Base-by-base conservation (phyloP, 176 grass and related monocot genomes). In the Oryza meridionalis region DNA sequence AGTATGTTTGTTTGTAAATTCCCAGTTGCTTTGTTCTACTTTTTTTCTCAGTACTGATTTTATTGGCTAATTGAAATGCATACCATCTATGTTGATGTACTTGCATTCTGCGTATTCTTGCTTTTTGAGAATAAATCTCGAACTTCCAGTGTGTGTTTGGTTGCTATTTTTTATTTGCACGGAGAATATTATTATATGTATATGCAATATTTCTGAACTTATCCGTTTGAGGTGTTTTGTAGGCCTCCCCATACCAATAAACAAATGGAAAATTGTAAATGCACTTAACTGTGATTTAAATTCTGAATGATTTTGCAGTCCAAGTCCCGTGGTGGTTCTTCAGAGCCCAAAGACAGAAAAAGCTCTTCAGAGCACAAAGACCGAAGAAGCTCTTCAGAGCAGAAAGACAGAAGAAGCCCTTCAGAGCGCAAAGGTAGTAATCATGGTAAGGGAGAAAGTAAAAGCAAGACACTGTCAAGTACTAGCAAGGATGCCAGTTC, bases 221-320 rank as follows among this genome's bases (percentile, higher is more conserved):
- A 0, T 58, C 35, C 65, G 26, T 67, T 76, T 27, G 44, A n/a
- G 3, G 4, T 4, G 21, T 78, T 51, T 42, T 42, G 33, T 73
- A 22, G 32, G 3, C 43, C 22, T 65, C 11, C 21, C 29, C 37
- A 59, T 8, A 9, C 27, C 29, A 59, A 5, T 11, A 62, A 62
- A 19, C n/a, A 69, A 2, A 15, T 50, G 11, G 11, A 2, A 53
- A 76, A 75, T 32, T 75, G 43, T 87, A 51, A 84, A 27, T 14
- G 2, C 21, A 24, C 11, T 59, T 50, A 9, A 40, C 9, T 5
- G 21, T 86, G 40, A 69, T 70, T 33, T 26, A 70, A 46, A 16
- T 14, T 17, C 49, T 85, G 69, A 78, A 61, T 53, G 47, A 45
- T 68, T 73, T 73, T 84, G 51, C 77, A 89, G 84, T 75, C 70